A percentile compares a stretch with the other conserved stretches of the same genome.
Conservation (phyloP, 1,284 basidiomycete species). For the Omphalotus olearius region DNA sequence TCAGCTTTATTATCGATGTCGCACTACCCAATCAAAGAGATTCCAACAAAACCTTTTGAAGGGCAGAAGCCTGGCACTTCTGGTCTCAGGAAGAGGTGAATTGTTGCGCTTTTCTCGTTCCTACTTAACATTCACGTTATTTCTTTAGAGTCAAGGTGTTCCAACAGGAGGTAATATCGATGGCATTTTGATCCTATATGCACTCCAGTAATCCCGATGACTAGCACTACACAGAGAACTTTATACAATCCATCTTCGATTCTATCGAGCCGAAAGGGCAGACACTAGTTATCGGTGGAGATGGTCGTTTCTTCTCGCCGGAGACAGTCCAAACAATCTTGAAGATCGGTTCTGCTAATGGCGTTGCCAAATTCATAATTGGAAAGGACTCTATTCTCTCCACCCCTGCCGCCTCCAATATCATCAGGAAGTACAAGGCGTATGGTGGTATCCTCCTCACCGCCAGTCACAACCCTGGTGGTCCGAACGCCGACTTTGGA, state of each 20-base stretch:
- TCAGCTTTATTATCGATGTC: constrained; percentile 29
- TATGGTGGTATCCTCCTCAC: constrained; percentile 97
- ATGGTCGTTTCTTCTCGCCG: constrained; percentile 91
- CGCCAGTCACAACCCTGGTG: constrained; percentile 98
- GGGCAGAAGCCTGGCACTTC: constrained; percentile 96
- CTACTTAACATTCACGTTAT: constrained; percentile 16
- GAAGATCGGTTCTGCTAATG: constrained; percentile 88
- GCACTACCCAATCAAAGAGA: constrained; percentile 51
- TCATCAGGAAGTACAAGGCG: constrained; percentile 95
- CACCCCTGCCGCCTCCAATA: constrained; percentile 93
- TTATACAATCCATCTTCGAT: constrained; percentile 91
- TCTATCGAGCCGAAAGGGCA: constrained; percentile 81
- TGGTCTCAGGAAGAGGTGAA: constrained; percentile 86
- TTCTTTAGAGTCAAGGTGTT: constrained; percentile 82
- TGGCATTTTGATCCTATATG: constrained; percentile 9
- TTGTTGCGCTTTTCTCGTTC: constrained; percentile 15
- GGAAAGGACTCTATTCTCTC: constrained; percentile 92
- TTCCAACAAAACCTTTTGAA: constrained; percentile 74
- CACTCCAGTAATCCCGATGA: constrained; percentile 13
- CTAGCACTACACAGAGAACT: constrained; percentile 98
- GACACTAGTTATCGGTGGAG: constrained; percentile 94
- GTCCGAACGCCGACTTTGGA: constrained; percentile 96
- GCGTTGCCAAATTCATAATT: constrained; percentile 84
- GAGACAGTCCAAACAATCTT: constrained; percentile 91
- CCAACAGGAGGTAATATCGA: constrained; percentile 70